These are phyloP conservation scores for Russula foetens DNA, from an alignment of 768 basidiomycete species.

Conservation along the genomic window DNA sequence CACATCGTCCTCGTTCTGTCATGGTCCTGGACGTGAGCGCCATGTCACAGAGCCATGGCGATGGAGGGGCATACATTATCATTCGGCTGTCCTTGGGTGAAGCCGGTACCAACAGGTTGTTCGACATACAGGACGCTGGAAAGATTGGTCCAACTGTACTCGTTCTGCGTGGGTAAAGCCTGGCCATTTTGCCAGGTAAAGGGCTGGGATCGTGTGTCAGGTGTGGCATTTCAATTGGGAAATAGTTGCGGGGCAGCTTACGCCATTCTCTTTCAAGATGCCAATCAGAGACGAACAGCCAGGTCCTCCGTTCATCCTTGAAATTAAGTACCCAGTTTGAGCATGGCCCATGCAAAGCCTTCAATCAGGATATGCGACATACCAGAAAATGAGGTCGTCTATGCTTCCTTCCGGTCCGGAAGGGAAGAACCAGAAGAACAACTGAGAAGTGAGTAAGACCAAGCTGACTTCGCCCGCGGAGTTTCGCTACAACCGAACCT, in stretches of 20 bases:
- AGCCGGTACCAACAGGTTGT: constrained; percentile 75
- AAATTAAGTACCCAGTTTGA: background rate
- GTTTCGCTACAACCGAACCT: constrained; percentile 35
- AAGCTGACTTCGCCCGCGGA: background rate
- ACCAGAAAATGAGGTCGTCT: constrained; percentile 75
- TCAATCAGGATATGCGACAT: constrained; percentile 18
- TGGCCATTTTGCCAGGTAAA: constrained; percentile 53
- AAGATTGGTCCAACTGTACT: constrained; percentile 73
- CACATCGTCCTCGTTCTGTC: constrained; percentile 46
- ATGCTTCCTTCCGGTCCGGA: constrained; percentile 62
- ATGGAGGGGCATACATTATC: constrained; percentile 29
- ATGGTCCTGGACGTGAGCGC: background rate
- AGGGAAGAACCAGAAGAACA: constrained; percentile 84
- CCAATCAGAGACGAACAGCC: constrained; percentile 72
- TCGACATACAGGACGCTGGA: constrained; percentile 70
- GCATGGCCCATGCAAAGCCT: background rate
- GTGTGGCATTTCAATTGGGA: background rate
- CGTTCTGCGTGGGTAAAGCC: constrained; percentile 54
- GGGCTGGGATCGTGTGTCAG: constrained; percentile 39
- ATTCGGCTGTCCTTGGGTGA: constrained; percentile 60
- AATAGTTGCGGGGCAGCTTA: constrained; percentile 28
- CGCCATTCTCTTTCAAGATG: constrained; percentile 67
- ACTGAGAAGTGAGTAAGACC: constrained; percentile 30
- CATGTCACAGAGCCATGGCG: background rate
- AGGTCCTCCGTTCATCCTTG: constrained; percentile 75